Percentiles rank a stretch among this genome's conserved stretches.
Conservation (phyloP, 768 basidiomycete genomes). For the Boletus huronensis region DNA sequence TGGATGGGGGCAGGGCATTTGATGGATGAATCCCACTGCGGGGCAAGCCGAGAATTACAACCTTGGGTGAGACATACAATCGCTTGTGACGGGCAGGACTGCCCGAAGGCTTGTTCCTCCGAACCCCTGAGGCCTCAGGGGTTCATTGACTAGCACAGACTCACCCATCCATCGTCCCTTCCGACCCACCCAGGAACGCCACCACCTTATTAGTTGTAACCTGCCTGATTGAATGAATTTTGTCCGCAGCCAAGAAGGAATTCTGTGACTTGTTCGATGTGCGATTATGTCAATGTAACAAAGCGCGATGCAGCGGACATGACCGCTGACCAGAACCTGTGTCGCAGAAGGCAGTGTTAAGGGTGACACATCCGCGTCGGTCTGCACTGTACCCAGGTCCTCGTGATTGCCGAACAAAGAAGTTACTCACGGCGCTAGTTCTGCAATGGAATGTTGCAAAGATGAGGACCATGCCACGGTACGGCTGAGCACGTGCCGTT, state of each 20-base stretch:
- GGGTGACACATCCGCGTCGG: neutral
- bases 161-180: neutral
- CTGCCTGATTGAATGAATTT: neutral
- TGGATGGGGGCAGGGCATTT: neutral
- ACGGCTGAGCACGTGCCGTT: too few species aligned
- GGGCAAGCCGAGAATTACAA: neutral
- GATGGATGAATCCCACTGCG: neutral
- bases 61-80: neutral
- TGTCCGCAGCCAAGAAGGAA: neutral
- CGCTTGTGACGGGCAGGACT: neutral
- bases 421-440: neutral
- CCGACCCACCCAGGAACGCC: neutral
- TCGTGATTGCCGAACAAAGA: neutral
- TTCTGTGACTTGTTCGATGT: neutral
- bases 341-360: constrained; percentile 7
- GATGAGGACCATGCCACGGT: too few species aligned
- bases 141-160: neutral
- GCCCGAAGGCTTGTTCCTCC: neutral
- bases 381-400: neutral
- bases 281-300: neutral
- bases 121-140: neutral
- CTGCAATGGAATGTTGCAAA: neutral
- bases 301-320: neutral
- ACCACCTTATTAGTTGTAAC: too few species aligned
- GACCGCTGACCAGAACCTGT: neutral